Conservation (phyloP, 306 rosid genomes). For the Crotalaria pallida region DNA sequence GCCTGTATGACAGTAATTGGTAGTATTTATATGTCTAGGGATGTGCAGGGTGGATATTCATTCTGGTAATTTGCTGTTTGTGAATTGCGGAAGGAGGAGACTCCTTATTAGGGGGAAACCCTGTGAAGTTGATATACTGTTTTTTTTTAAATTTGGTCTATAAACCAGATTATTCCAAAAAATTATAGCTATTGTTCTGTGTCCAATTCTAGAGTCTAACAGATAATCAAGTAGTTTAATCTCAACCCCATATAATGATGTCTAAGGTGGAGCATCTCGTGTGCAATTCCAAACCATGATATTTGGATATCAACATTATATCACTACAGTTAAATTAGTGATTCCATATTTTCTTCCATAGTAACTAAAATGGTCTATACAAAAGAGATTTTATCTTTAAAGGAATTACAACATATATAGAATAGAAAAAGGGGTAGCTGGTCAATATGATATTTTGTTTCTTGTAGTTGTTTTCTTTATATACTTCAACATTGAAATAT, state of each 20-base stretch:
- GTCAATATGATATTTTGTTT: not conserved
- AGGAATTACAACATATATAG: not conserved
- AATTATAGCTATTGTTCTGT: no score
- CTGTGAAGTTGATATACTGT: no score
- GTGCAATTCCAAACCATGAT: not conserved
- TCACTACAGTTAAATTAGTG: not conserved
- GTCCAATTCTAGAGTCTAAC: no score
- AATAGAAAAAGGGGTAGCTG: not conserved
- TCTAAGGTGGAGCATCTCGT: not conserved
- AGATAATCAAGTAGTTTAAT: not conserved
- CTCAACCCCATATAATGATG: not conserved
- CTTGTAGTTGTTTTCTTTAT: not conserved
- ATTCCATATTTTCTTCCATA: not conserved
- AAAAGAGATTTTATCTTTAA: not conserved
- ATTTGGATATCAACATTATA: not conserved
- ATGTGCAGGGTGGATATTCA: no score
- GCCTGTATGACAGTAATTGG: no score
- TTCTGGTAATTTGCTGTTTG: no score
- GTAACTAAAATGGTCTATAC: not conserved
- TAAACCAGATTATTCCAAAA: no score
- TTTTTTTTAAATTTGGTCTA: no score
- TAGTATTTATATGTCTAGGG: no score
- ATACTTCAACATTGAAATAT: constrained; percentile 10
- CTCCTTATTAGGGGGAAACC: no score
- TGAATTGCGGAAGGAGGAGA: no score